Conservation (phyloP, 2,329 filamentous ascomycete genomes). For the Nannizziopsis barbatae region DNA sequence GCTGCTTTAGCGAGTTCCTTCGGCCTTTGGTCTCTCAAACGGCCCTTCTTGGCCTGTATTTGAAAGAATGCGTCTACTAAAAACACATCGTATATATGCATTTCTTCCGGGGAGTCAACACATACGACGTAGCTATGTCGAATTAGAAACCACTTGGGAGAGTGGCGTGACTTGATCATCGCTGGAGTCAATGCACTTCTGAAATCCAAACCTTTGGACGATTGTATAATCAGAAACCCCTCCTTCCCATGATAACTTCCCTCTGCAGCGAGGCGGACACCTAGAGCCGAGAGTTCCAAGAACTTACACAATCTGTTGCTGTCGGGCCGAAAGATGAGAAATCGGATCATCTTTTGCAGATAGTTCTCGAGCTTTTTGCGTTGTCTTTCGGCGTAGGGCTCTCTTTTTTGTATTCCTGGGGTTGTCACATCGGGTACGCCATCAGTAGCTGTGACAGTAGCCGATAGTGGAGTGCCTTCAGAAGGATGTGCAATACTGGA, state of each 20-base stretch:
- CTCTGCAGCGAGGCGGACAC: conserved; percentile 85
- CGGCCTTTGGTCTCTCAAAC: conserved; percentile 41
- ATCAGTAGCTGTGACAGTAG: conserved; percentile 24
- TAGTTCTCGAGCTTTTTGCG: conserved; percentile 80
- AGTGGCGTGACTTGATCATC: conserved; percentile 70
- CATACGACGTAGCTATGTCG: conserved; percentile 95
- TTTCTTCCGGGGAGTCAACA: conserved; percentile 95
- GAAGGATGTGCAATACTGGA: conserved; percentile 40
- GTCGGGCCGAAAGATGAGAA: conserved; percentile 91
- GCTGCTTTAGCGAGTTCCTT: conserved; percentile 55
- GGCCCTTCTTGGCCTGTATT: conserved; percentile 59
- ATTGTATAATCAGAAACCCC: conserved; percentile 84
- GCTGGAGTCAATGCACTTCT: conserved; percentile 66
- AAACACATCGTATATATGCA: conserved; percentile 98
- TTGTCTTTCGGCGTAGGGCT: conserved; percentile 66
- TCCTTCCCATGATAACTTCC: conserved; percentile 97
- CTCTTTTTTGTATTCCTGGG: conserved; percentile 34
- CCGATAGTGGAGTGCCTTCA: conserved; percentile 31
- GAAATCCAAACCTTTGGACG: conserved; percentile 78
- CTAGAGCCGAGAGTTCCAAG: conserved; percentile 83
- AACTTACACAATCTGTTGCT: conserved; percentile 95
- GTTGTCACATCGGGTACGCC: conserved; percentile 33
- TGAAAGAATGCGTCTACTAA: conserved; percentile 84
- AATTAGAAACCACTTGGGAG: conserved; percentile 96
- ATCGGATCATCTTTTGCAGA: conserved; percentile 84